phyloP scores from a whole-genome alignment of 169 alveolate genomes.

The Eimeria tenella region DNA sequence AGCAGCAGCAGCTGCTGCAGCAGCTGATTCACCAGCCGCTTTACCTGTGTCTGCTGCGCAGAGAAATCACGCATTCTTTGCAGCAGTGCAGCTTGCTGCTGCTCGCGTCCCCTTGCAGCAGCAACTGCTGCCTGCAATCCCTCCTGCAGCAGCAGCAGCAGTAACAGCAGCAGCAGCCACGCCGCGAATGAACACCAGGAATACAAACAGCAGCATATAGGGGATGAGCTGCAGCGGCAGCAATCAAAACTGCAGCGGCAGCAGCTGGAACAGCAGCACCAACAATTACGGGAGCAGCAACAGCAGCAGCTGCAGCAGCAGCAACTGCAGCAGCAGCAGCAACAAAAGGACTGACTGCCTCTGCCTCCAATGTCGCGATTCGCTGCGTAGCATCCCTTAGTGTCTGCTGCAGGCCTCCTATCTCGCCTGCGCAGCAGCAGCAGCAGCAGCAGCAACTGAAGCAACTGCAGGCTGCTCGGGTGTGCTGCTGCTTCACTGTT shows the following conservation, averaged over 20 bases:
- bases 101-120: neutral
- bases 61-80: neutral
- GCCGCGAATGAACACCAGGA: neutral
- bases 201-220: neutral
- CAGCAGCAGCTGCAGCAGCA: neutral
- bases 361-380: neutral
- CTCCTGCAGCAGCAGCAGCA: slow-evolving; percentile 46
- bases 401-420: neutral
- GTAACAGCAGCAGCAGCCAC: neutral
- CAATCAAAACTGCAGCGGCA: neutral
- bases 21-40: neutral
- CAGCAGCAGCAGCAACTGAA: slow-evolving; percentile 22
- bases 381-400: neutral
- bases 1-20: slow-evolving; percentile 7
- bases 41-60: slow-evolving; percentile 24
- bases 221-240: neutral
- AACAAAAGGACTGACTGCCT: neutral
- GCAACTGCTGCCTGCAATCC: neutral
- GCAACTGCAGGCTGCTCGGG: neutral
- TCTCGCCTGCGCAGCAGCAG: slow-evolving; percentile 21
- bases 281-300: neutral
- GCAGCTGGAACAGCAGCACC: too few species aligned
- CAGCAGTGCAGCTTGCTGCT: neutral
- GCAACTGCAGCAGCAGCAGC: slow-evolving; percentile 8
- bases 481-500: too few species aligned